Evolutionary conservation across 805 yeast species (phyloP).

Genomic region (Pichia insulana): DNA sequence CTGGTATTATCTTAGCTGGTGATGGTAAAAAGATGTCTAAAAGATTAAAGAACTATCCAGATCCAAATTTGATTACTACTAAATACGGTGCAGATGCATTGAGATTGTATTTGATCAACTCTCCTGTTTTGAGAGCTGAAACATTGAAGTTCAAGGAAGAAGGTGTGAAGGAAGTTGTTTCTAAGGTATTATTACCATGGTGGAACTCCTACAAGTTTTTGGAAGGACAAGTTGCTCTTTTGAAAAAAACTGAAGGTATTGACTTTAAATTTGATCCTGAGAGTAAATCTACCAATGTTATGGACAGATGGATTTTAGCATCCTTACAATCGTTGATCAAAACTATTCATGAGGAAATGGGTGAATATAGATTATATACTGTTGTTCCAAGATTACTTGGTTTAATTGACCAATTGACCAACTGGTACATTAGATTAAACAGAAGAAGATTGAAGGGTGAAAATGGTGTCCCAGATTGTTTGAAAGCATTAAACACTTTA

Average conservation of each 20-base stretch:
- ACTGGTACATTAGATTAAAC: slow-evolving; percentile 98
- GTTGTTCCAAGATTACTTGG: slow-evolving; percentile 89
- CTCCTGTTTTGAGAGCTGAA: slow-evolving; percentile 96
- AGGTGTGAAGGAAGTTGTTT: slow-evolving; percentile 96
- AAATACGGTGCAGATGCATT: slow-evolving; percentile 97
- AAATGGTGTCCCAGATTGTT: slow-evolving; percentile 75
- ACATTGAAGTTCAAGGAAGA: slow-evolving; percentile 95
- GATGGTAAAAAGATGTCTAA: slow-evolving; percentile 99
- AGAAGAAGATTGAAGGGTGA: slow-evolving; percentile 97
- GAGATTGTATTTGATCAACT: slow-evolving; percentile 90
- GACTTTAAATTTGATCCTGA: slow-evolving; percentile 67
- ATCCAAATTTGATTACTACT: slow-evolving; percentile 73
- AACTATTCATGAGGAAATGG: slow-evolving; percentile 86
- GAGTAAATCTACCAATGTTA: slow-evolving; percentile 69
- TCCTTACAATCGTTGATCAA: slow-evolving; percentile 87
- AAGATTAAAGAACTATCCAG: slow-evolving; percentile 96
- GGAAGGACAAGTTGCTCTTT: slow-evolving; percentile 84
- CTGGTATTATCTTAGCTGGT: slow-evolving; percentile 93
- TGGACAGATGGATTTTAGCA: slow-evolving; percentile 97
- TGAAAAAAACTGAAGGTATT: slow-evolving; percentile 62
- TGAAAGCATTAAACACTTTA: slow-evolving; percentile 81
- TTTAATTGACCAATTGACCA: slow-evolving; percentile 89
- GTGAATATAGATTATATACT: slow-evolving; percentile 80
- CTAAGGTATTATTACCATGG: slow-evolving; percentile 96
- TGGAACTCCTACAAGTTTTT: slow-evolving; percentile 96